These are phyloP conservation scores for Phylloporus sp. DNA, from an alignment of 768 basidiomycete species.

Conservation along the genomic window DNA sequence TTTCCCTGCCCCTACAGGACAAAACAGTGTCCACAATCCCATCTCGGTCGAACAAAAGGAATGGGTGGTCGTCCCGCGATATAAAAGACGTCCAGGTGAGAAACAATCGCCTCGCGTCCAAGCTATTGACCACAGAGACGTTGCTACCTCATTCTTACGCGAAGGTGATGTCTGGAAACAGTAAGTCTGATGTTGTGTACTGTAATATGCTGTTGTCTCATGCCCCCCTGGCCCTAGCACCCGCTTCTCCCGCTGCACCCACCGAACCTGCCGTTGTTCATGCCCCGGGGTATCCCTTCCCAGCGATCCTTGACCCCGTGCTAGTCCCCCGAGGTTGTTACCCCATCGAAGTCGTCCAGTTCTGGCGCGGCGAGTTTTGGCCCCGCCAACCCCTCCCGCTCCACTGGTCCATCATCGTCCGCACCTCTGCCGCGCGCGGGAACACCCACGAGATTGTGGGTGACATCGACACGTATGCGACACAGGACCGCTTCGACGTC, in stretches of 20 bases:
- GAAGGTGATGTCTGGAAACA: background rate
- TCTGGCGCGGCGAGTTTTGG: slow-evolving; percentile 22
- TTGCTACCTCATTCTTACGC: background rate
- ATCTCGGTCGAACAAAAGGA: slow-evolving; percentile 1
- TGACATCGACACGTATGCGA: slow-evolving; percentile 19
- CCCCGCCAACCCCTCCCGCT: slow-evolving; percentile 14
- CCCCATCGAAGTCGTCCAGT: slow-evolving; percentile 26
- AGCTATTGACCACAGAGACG: background rate
- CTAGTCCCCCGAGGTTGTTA: slow-evolving; percentile 15
- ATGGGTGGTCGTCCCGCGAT: background rate
- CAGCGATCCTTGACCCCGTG: slow-evolving; percentile 15
- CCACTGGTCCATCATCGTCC: slow-evolving; percentile 29
- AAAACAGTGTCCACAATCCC: background rate
- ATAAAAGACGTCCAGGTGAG: background rate
- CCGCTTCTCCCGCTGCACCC: background rate
- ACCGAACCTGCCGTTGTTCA: background rate
- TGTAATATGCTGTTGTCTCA: background rate
- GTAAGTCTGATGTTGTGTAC: background rate
- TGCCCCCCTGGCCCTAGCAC: background rate
- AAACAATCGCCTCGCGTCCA: background rate
- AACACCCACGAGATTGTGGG: slow-evolving; percentile 27
- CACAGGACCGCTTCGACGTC: slow-evolving; percentile 13
- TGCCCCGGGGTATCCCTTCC: background rate
- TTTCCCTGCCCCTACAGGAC: background rate
- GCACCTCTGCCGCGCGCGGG: slow-evolving; percentile 12